Base-by-base conservation (phyloP, 2,329 filamentous ascomycete genomes). In the Thelonectria rubi region DNA sequence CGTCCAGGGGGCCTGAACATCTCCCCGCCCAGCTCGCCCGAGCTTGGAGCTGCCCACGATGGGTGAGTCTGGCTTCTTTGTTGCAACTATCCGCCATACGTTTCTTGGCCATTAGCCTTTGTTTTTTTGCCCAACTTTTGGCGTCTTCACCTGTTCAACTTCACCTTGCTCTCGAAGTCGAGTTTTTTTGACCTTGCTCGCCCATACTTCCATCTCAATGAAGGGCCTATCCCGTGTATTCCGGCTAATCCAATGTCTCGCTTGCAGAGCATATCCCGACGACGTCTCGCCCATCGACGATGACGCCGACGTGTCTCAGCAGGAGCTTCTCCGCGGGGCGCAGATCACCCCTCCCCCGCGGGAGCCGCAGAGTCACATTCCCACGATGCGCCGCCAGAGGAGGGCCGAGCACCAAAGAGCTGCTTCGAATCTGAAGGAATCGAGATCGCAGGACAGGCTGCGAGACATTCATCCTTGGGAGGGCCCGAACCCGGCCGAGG, bases 1-100 rank as follows among this genome's bases (percentile, higher is more conserved):
- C 73, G 69, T 49, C 65, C 65, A n/a, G 42, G 43, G 85, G 72
- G 82, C 79, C 46, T 86, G 81, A 62, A 74, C 55, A 79, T 87
- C 63, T 87, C 85, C 11, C 85, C 85, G 54, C 84, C 84, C 30
- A 87, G 84, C 76, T 87, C 85, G 43, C 84, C 85, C 21, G 85
- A 87, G 58, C 68, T 77, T 10, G 69, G 73, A 47, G 73, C 74
- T 51, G 67, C 72, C 37, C 73, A 70, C 54, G 60, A 79, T 66
- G 73, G 67, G 82, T 85, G 77, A 80, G 82, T 80, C 37, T 37
- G 42, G 26, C 39, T 45, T 51, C 51, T 59, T 39, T 59, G 59
- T 48, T 55, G 40, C 40, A 34, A 21, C 50, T 37, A 26, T 40
- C 39, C 18, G 37, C 49, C 56, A 18, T 49, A 21, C 20, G 15